A percentile compares a stretch with the other conserved stretches of the same genome.
Evolutionary conservation across 78 protist genomes (phyloP).

Genomic region (Dictyostelium brefeldianum): DNA sequence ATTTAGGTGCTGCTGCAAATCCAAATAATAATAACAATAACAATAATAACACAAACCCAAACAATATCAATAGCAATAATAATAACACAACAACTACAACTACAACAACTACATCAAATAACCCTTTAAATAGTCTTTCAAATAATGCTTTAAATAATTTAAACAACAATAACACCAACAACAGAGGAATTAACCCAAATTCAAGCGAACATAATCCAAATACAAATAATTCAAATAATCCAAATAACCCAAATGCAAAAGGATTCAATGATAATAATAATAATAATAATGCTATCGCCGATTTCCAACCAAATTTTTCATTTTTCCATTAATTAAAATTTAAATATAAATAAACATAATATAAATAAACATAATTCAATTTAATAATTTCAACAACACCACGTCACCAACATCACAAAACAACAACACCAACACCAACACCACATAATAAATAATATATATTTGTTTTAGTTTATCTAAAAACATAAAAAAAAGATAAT

Average conservation of each 20-base stretch:
- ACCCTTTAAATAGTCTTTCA: no score
- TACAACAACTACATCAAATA: neutral
- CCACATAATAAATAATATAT: no score
- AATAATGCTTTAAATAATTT: no score
- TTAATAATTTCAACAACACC: no score
- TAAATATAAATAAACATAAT: no score
- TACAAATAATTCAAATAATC: neutral
- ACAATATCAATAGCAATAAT: neutral
- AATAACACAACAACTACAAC: neutral
- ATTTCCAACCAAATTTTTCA: slow-evolving; percentile 4
- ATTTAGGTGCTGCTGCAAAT: neutral
- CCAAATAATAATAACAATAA: neutral
- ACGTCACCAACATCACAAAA: no score
- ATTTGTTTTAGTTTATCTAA: no score
- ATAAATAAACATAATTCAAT: no score
- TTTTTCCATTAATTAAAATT: neutral
- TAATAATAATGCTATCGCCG: neutral
- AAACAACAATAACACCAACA: neutral
- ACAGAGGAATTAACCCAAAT: no score
- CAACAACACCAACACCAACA: no score
- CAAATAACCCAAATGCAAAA: slow-evolving; percentile 5
- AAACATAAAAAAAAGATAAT: no score
- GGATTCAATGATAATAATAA: neutral
- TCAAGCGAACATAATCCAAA: no score
- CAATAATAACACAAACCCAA: neutral